A percentile compares a stretch with the other conserved stretches of the same genome.
phyloP scores from a whole-genome alignment of 176 grass and related monocot species.

The Oryza meridionalis region DNA sequence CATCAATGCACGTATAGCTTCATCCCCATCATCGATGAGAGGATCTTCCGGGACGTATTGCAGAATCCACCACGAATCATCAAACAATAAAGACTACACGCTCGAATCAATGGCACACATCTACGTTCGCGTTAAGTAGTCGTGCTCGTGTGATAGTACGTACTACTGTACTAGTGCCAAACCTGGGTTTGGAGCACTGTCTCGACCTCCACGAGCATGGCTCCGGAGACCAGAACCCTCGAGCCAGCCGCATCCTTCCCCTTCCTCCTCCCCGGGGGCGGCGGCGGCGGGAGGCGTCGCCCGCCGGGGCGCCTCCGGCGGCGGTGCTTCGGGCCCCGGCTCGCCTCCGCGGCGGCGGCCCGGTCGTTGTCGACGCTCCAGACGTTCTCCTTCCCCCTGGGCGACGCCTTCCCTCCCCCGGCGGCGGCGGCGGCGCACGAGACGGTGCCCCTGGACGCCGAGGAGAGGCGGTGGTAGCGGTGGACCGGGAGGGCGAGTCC shows the following conservation, averaged over 20 bases:
- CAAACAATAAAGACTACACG: slow-evolving; percentile 15
- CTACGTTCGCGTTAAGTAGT: not conserved
- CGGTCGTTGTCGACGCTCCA: slow-evolving; percentile 90
- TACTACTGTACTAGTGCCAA: not conserved
- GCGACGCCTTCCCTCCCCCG: slow-evolving; percentile 37
- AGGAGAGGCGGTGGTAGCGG: slow-evolving; percentile 1
- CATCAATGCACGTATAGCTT: not conserved
- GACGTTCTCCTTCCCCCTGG: slow-evolving; percentile 82
- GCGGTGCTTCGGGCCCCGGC: slow-evolving; percentile 27
- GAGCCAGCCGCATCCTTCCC: slow-evolving; percentile 41
- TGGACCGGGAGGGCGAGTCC: slow-evolving; percentile 15
- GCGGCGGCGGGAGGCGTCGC: slow-evolving; percentile 28
- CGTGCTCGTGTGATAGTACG: not conserved
- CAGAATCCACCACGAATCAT: not conserved
- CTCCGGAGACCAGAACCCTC: slow-evolving; percentile 72
- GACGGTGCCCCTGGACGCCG: slow-evolving; percentile 23
- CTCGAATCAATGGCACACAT: not conserved
- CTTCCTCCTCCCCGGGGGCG: slow-evolving; percentile 39
- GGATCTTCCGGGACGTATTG: not conserved
- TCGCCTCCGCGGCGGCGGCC: slow-evolving; percentile 26
- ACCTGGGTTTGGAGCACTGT: slow-evolving; percentile 94
- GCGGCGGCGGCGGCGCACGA: slow-evolving; percentile 38
- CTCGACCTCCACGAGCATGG: slow-evolving; percentile 95
- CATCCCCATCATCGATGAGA: not conserved
- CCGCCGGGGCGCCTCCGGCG: slow-evolving; percentile 37